Evolutionary conservation across 371 early-diverging fungal genomes (phyloP).

Genomic region (Batkoa obscura): DNA sequence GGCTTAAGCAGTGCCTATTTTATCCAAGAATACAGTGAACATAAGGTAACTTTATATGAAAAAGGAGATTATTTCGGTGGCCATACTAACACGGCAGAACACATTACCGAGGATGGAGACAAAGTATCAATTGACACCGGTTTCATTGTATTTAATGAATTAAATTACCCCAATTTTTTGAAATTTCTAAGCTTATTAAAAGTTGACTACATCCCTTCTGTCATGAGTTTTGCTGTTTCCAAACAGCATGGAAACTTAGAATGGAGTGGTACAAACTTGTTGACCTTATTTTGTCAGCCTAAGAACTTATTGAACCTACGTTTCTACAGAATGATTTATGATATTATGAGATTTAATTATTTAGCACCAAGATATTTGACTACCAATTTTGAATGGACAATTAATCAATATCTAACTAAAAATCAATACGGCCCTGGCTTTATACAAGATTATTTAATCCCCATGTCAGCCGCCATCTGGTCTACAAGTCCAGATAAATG

Average conservation of each 20-base stretch:
- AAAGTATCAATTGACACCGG: constrained; percentile 38
- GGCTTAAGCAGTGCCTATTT: constrained; percentile 28
- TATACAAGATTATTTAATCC: constrained; percentile 26
- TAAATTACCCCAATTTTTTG: constrained; percentile 20
- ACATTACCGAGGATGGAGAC: neutral
- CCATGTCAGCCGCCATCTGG: constrained; percentile 43
- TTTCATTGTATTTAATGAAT: constrained; percentile 37
- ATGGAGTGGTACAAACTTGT: constrained; percentile 29
- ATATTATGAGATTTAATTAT: constrained; percentile 25
- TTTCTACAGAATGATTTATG: constrained; percentile 26
- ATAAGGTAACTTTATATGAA: constrained; percentile 29
- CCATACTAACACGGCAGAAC: constrained; percentile 33
- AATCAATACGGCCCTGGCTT: constrained; percentile 26
- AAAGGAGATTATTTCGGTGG: constrained; percentile 25
- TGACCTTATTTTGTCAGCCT: constrained; percentile 26
- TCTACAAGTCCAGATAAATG: constrained; percentile 31
- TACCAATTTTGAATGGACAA: constrained; percentile 3
- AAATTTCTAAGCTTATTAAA: constrained; percentile 17
- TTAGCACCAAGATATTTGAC: constrained; percentile 18
- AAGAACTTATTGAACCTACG: constrained; percentile 18
- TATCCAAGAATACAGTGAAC: constrained; percentile 15
- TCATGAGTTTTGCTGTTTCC: constrained; percentile 36
- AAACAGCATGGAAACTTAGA: constrained; percentile 34
- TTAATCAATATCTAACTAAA: constrained; percentile 24
- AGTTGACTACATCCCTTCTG: constrained; percentile 16